A percentile compares a stretch with the other conserved stretches of the same genome.
phyloP scores from a whole-genome alignment of 2,329 filamentous ascomycete species.

The Neofusicoccum sp. region DNA sequence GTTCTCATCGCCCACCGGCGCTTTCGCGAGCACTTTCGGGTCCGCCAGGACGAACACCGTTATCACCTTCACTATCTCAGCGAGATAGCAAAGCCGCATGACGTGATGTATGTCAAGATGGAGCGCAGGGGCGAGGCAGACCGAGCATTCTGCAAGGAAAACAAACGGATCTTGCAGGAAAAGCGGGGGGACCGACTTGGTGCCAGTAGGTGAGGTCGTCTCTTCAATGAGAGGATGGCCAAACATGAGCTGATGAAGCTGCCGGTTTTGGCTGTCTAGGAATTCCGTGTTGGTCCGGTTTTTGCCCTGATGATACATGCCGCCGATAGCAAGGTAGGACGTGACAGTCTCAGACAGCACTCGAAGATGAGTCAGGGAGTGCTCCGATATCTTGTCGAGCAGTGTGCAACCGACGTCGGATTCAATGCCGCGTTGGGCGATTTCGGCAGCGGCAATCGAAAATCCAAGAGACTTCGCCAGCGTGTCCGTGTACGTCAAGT shows the following conservation, averaged over 20 bases:
- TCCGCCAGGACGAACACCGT: slow-evolving; percentile 47
- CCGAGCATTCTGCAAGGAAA: slow-evolving; percentile 76
- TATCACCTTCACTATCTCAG: slow-evolving; percentile 83
- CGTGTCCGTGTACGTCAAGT: slow-evolving; percentile 55
- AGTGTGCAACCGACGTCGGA: slow-evolving; percentile 68
- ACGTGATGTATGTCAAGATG: slow-evolving; percentile 75
- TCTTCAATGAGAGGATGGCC: slow-evolving; percentile 46
- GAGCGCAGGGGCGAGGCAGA: slow-evolving; percentile 66
- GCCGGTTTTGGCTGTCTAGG: slow-evolving; percentile 64
- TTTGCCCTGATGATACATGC: slow-evolving; percentile 57
- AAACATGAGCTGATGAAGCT: slow-evolving; percentile 74
- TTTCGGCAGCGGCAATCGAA: slow-evolving; percentile 85
- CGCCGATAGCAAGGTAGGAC: slow-evolving; percentile 78
- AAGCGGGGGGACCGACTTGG: slow-evolving; percentile 52
- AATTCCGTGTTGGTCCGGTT: slow-evolving; percentile 67
- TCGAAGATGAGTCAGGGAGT: slow-evolving; percentile 80
- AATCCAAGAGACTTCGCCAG: slow-evolving; percentile 70
- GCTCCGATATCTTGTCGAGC: slow-evolving; percentile 78
- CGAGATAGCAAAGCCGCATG: slow-evolving; percentile 81
- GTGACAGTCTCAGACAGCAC: slow-evolving; percentile 84
- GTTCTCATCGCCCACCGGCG: not conserved
- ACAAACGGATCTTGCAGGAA: slow-evolving; percentile 70
- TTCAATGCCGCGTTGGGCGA: slow-evolving; percentile 83
- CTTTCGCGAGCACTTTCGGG: slow-evolving; percentile 5
- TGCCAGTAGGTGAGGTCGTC: slow-evolving; percentile 38